phyloP scores from a whole-genome alignment of 2,329 filamentous ascomycete genomes.

The Neofusicoccum sp. region DNA sequence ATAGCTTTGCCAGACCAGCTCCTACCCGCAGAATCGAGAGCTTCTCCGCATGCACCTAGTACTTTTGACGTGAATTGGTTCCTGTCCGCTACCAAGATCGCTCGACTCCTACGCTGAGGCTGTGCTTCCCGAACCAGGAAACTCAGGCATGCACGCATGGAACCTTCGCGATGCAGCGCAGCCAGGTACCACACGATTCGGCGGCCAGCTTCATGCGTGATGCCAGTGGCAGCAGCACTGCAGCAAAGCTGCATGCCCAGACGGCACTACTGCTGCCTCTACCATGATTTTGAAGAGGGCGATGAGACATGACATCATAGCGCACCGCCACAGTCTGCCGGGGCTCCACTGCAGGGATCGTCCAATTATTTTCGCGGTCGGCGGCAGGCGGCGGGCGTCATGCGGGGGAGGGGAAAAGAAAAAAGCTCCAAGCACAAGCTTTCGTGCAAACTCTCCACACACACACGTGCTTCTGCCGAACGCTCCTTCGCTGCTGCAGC shows the following conservation, averaged over 20 bases:
- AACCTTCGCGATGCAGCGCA: not conserved
- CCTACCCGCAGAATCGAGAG: too few species aligned
- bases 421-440: not conserved
- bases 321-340: conserved; percentile 1
- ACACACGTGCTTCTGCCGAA: not conserved
- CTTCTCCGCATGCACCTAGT: too few species aligned
- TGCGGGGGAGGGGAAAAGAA: conserved; percentile 2
- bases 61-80: too few species aligned
- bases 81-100: too few species aligned
- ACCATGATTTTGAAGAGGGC: not conserved
- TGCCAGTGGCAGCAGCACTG: not conserved
- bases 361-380: not conserved
- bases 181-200: not conserved
- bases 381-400: not conserved
- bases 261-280: not conserved
- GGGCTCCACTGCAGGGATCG: conserved; percentile 3
- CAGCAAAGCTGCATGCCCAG: conserved; percentile 3
- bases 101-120: too few species aligned
- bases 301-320: conserved; percentile 1
- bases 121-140: not conserved
- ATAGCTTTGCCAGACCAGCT: not conserved
- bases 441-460: not conserved
- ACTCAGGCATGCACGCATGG: not conserved
- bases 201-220: not conserved
- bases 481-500: conserved; percentile 1